Base-by-base conservation (phyloP, 2,329 filamentous ascomycete genomes). In the Septoria petroselini region DNA sequence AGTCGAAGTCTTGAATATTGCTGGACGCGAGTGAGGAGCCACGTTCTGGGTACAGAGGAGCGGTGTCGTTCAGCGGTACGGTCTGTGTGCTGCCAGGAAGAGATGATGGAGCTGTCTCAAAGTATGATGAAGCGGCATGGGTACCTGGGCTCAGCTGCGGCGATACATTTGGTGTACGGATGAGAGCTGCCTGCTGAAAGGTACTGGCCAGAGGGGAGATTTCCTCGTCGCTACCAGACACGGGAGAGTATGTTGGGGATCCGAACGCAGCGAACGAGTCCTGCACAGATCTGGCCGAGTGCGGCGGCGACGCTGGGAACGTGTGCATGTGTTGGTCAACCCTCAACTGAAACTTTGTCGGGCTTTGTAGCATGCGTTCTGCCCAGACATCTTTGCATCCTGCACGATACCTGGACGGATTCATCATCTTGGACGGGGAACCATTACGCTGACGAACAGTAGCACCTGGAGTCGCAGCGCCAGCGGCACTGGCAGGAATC, bases 371-470 rank as follows among this genome's bases (percentile, higher is more conserved):
- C 37, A 80, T 70, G 51, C 77, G 75, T 57, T 77, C 73, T 31
- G 73, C 70, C 79, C 80, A 82, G 64, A 64, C 71, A 61, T 70
- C 73, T 64, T 66, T 72, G 66, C 70, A 73, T 52, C 68, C 68
- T 17, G 67, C 58, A 9, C 68, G 68, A 56, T 70, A 71, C 48
- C 75, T 72, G 17, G 75, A 74, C 33, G 78, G 72, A 58, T 73
- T 77, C 73, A 79, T 79, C 73, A 81, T 76, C 60, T 75, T 79
- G 35, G 75, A 70, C 18, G 65, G 64, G 27, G 63, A 65, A 34
- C 58, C 56, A 57, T 63, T 65, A 48, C 51, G 42, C 48, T 64
- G 65, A 47, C 62, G 63, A 29, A 58, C 38, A n/a, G 62, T 65
- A 37, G 61, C 62, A 49, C 53, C 52, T 41, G 45, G 48, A 14